Conservation (phyloP, 1,284 basidiomycete genomes). For the Cystobasidium slooffiae region DNA sequence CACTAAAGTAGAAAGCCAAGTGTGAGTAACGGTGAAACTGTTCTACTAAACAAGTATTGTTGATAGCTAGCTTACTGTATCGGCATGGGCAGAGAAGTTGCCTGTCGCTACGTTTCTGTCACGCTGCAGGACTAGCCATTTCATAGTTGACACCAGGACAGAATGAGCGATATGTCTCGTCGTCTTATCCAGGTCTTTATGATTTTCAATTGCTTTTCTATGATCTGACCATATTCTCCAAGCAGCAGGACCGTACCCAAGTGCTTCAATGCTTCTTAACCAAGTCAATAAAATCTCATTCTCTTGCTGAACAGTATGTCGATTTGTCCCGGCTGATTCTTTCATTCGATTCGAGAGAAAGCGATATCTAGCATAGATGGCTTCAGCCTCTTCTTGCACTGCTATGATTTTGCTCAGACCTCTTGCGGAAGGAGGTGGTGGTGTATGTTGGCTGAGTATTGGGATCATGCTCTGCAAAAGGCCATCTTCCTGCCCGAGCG, state of each 20-base stretch:
- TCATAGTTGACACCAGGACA: conserved; percentile 32
- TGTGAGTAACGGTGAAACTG: background rate
- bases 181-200: background rate
- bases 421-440: background rate
- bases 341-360: conserved; percentile 22
- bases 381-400: conserved; percentile 33
- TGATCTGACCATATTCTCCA: conserved; percentile 34
- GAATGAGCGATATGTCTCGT: conserved; percentile 5
- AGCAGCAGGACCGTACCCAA: conserved; percentile 38
- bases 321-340: conserved; percentile 8
- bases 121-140: conserved; percentile 17
- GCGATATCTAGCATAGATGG: conserved; percentile 36
- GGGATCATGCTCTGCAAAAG: conserved; percentile 20
- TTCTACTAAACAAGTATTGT: background rate
- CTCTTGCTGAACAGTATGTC: background rate
- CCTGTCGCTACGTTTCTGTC: background rate
- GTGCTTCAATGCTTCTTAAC: conserved; percentile 1
- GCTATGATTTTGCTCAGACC: conserved; percentile 17
- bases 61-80: background rate
- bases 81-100: background rate
- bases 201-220: background rate
- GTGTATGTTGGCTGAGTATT: conserved; percentile 7
- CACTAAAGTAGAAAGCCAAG: background rate
- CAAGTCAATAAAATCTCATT: conserved; percentile 17
- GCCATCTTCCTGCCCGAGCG: conserved; percentile 6